Percentiles rank a stretch among this genome's conserved stretches.
Conservation (phyloP, 129 eudicot genomes). For the Flaveria linearis region DNA sequence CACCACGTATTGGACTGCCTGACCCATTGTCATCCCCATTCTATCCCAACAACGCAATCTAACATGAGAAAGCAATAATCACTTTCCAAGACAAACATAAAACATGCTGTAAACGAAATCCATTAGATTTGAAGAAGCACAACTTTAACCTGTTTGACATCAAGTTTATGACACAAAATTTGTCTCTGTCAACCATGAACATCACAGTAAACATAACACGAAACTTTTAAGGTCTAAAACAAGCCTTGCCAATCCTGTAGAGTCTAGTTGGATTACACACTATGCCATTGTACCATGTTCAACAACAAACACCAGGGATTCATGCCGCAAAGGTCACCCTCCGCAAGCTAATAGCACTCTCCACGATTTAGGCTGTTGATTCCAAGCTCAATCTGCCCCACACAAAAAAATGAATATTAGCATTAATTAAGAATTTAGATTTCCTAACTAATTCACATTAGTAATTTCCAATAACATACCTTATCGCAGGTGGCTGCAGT, state of each 20-base stretch:
- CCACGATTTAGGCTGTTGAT: slow-evolving; percentile 33
- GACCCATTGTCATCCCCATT: background rate
- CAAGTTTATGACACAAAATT: slow-evolving; percentile 14
- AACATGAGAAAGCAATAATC: background rate
- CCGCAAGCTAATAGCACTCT: background rate
- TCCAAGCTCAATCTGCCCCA: slow-evolving; percentile 40
- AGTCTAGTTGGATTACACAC: slow-evolving; percentile 19
- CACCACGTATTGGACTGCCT: too few relatives aligned
- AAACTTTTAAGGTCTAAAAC: slow-evolving; percentile 26
- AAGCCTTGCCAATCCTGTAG: slow-evolving; percentile 5
- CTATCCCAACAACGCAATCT: slow-evolving; percentile 7
- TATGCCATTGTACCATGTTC: slow-evolving; percentile 19
- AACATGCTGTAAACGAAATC: background rate
- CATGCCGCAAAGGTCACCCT: slow-evolving; percentile 6
- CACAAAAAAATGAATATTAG: background rate
- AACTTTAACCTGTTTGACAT: slow-evolving; percentile 11
- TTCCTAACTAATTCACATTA: background rate
- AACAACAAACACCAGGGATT: slow-evolving; percentile 18
- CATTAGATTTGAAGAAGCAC: slow-evolving; percentile 5
- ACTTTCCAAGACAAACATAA: background rate
- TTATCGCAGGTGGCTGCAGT: slow-evolving; percentile 36
- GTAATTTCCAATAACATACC: slow-evolving; percentile 25
- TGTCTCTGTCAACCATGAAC: background rate
- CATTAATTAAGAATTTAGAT: background rate
- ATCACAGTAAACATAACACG: background rate